Base-by-base conservation (phyloP, 345 rosid species). In the Linum usitatissimum region DNA sequence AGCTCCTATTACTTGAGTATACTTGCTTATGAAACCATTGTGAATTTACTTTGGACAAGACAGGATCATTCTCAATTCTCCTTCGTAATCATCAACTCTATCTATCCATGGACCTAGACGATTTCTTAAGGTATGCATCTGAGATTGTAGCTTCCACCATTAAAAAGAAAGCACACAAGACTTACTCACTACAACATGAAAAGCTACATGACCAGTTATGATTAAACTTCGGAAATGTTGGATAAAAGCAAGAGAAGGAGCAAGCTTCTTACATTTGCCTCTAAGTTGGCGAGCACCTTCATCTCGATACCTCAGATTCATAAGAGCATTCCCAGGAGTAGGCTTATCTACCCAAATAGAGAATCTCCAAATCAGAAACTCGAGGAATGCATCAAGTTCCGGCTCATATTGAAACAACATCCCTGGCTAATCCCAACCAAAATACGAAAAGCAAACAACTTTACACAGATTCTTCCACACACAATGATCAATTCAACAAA, bases 291-390 rank as follows among this genome's bases (percentile, higher is more conserved):
- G 51, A 8, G 82, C 82, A 18, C 88, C 86, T 65, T 87, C 99
- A 72, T 94, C 97, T 77, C 92, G 78, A 64, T 83, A 90, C 67
- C 99, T 70, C 70, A 90, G 79, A 80, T 94, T 90, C 97, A 90
- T 86, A 59, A 94, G 82, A 71, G 85, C 97, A 70, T 69, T 90
- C 54, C 99, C 99, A 0, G 99, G 99, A 62, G 97, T 88, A n/a
- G 99, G 96, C 79, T 94, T 86, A 78, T 86, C 99, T 59, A 90
- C 95, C 99, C 99, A 94, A 70, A 94, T 86, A 58, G 99, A 94
- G 81, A 94, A 94, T 68, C 91, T 76, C 97, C 99, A 94, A 73
- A 94, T 94, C 66, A 94, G 93, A 78, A 90, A 94, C 90, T 94
- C 93, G 59, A 93, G 99, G 77, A 93, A 93, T 48, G 97, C 97